These are phyloP conservation scores for Saturnispora mendoncae DNA, from an alignment of 805 yeast species.

Conservation along the genomic window DNA sequence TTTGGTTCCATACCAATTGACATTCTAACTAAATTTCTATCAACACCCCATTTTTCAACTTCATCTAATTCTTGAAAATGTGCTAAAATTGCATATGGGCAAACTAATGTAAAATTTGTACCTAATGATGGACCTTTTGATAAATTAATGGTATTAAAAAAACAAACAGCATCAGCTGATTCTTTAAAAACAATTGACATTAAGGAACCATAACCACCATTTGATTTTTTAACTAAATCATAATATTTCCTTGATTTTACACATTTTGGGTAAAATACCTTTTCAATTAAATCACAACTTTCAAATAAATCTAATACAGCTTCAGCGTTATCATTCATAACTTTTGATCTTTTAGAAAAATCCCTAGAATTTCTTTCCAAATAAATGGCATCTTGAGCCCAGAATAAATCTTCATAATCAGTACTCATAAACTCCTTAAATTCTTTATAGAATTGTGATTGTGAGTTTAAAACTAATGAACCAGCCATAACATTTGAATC, in stretches of 20 bases:
- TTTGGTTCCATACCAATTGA: constrained; percentile 80
- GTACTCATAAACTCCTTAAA: constrained; percentile 44
- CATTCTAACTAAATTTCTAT: constrained; percentile 64
- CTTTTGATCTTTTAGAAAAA: constrained; percentile 53
- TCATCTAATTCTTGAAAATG: constrained; percentile 77
- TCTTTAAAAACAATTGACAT: constrained; percentile 64
- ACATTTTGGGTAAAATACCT: constrained; percentile 64
- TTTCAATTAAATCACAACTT: constrained; percentile 44
- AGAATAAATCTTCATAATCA: constrained; percentile 63
- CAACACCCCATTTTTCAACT: constrained; percentile 76
- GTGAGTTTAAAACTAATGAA: constrained; percentile 67
- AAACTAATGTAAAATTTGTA: constrained; percentile 79
- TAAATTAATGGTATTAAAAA: constrained; percentile 59
- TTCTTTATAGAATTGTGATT: constrained; percentile 38
- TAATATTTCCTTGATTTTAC: constrained; percentile 51
- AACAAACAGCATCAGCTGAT: constrained; percentile 56
- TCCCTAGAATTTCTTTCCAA: constrained; percentile 92
- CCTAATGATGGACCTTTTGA: constrained; percentile 91
- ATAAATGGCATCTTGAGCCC: constrained; percentile 92
- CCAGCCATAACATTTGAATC: constrained; percentile 97
- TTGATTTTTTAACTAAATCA: constrained; percentile 55
- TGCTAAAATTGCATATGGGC: constrained; percentile 84
- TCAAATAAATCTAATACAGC: constrained; percentile 46
- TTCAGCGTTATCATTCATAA: constrained; percentile 48
- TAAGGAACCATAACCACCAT: constrained; percentile 74